These are phyloP conservation scores for Mortierella sp. DNA, from an alignment of 371 early-diverging fungal genomes.

Conservation along the genomic window DNA sequence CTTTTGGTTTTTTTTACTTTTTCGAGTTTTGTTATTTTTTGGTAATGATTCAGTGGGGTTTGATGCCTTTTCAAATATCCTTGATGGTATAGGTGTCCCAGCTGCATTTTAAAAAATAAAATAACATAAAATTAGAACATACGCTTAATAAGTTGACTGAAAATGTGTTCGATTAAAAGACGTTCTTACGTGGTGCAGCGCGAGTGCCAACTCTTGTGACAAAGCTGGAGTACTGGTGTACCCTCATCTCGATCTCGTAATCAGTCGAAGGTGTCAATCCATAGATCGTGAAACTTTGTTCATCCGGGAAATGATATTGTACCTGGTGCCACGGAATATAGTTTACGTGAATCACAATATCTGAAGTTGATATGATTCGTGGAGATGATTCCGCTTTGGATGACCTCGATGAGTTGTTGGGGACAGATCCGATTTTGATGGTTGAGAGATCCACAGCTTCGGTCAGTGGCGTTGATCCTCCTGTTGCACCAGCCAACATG, in stretches of 20 bases:
- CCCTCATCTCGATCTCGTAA: conserved; percentile 56
- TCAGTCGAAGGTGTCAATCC: conserved; percentile 55
- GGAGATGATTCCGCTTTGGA: conserved; percentile 25
- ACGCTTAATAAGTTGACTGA: background rate
- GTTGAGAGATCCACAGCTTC: conserved; percentile 37
- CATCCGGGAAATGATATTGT: conserved; percentile 53
- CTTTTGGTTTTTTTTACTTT: conserved; percentile 43
- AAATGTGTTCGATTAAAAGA: background rate
- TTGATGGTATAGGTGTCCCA: conserved; percentile 23
- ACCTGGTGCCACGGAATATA: conserved; percentile 57
- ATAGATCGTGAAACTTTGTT: conserved; percentile 50
- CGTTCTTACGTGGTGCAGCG: conserved; percentile 48
- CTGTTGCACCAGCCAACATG: background rate
- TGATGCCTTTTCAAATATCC: conserved; percentile 6
- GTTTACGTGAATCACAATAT: conserved; percentile 54
- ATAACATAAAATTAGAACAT: background rate
- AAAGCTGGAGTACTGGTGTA: conserved; percentile 51
- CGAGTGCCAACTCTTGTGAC: conserved; percentile 49
- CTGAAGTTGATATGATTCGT: conserved; percentile 50
- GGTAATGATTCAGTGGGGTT: conserved; percentile 11
- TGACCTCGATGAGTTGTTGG: conserved; percentile 10
- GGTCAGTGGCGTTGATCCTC: conserved; percentile 1
- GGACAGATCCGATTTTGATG: conserved; percentile 42
- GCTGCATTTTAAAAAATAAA: conserved; percentile 16
- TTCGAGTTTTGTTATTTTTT: conserved; percentile 33